A percentile compares a stretch with the other conserved stretches of the same genome.
Conservation (phyloP, 2,329 filamentous ascomycete genomes). For the Ceratocystis cubensis region DNA sequence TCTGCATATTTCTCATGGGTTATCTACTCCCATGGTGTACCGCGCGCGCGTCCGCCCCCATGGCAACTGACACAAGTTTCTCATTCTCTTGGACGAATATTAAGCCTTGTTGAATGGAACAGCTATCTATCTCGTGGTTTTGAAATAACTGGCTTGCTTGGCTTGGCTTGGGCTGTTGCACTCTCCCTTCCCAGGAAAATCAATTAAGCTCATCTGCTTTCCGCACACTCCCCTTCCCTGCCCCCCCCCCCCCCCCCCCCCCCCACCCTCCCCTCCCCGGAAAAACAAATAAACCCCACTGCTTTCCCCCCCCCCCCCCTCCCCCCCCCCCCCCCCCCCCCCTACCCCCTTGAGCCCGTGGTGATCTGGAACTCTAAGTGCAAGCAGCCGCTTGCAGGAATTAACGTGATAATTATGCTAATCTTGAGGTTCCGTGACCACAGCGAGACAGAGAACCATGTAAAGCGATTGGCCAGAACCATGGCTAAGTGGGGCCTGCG, state of each 20-base stretch:
- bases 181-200: neutral
- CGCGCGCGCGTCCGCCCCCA: no score
- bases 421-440: neutral
- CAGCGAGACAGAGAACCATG: slow-evolving; percentile 6
- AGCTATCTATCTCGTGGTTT: no score
- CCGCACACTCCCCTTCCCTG: neutral
- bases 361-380: neutral
- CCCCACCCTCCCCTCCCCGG: no score
- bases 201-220: neutral
- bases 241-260: neutral
- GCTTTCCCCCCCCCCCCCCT: no score
- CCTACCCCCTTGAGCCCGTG: neutral
- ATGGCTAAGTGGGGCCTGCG: neutral
- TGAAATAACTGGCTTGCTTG: neutral
- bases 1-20: no score
- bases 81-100: no score
- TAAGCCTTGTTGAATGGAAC: no score
- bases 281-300: no score
- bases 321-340: neutral
- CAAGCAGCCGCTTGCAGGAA: neutral
- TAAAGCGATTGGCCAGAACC: slow-evolving; percentile 12
- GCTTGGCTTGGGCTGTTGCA: neutral
- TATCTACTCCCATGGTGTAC: no score
- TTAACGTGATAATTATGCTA: neutral
- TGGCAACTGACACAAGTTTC: no score